Evolutionary conservation across 208 protist species (phyloP), one percentile per base, ranked within the genome.

Genomic region (Trypanosoma vivax): DNA sequence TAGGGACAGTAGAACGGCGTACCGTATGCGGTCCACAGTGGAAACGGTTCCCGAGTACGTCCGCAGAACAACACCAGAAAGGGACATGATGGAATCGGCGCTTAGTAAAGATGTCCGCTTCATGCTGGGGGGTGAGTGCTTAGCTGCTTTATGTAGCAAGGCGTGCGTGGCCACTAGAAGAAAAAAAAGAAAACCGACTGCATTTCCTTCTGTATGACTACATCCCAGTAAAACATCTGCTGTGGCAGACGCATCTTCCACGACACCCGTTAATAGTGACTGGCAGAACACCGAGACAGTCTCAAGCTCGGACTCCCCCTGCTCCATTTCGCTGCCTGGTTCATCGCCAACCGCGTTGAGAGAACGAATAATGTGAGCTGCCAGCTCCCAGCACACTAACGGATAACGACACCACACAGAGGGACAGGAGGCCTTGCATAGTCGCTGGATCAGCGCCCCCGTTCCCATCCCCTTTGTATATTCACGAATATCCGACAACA

Each of bases 21-120:
- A 94, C 34, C 76, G 60, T 18, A 88, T 50, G 19, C 88, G 88
- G 54, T 92, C 88, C 4, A 60, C 56, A 18, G 73, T 74, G 37
- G 69, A 51, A 4, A 90, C 46, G 3, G 66, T 76, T 24, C 73
- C 82, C 0, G 42, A 56, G 64, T 94, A 94, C 18, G 70, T 58
- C 43, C 48, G 43, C 34, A 87, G 13, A 30, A 77, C 43, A 33
- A 90, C 19, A 45, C 6, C 7, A 47, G 52, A 70, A 4, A 76
- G 4, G 6, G 21, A 0, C 2, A 14, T 39, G 2, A 52, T 1
- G 4, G 23, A 41, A n/a, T 43, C 35, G 13, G 45, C 34, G 2
- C 47, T 33, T 31, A 65, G n/a, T 14, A 18, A 31, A 21, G 28
- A 23, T 2, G 33, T 28, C n/a, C 16, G 10, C 2, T 16, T 9